Conservation (phyloP, 208 protist genomes). For the Tritrichomonas foetus region DNA sequence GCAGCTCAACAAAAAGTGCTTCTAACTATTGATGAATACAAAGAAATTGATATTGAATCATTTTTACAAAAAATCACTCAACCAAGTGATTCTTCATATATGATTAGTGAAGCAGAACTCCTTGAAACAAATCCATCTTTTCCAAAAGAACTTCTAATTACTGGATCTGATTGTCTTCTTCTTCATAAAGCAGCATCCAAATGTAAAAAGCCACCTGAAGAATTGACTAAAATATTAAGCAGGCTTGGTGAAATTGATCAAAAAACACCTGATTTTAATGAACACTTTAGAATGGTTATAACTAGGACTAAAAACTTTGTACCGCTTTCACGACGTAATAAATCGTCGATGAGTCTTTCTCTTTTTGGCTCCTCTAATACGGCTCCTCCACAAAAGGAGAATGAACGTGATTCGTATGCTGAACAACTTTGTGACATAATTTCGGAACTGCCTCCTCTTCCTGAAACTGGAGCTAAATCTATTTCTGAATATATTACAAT, state of each 20-base stretch:
- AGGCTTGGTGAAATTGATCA: background rate
- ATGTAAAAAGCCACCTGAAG: background rate
- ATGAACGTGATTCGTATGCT: background rate
- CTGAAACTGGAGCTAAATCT: too few species aligned
- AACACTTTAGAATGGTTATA: conserved; percentile 14
- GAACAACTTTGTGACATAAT: conserved; percentile 29
- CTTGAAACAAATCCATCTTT: background rate
- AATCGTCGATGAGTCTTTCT: background rate
- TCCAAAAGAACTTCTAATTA: conserved; percentile 23
- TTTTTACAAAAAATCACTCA: background rate
- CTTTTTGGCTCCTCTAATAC: background rate
- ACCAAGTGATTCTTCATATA: background rate
- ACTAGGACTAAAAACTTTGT: background rate
- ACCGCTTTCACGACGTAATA: too few species aligned
- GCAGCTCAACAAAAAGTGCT: background rate
- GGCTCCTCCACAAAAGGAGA: background rate
- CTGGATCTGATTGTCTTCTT: background rate
- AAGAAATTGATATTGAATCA: background rate
- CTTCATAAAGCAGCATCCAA: background rate
- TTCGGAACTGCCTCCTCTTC: background rate
- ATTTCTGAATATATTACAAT: background rate
- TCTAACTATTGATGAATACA: background rate
- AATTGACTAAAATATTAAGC: background rate
- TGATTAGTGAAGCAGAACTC: conserved; percentile 1
- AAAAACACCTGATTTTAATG: background rate